Evolutionary conservation across 2,329 filamentous ascomycete species (phyloP), one percentile per base, ranked within the genome.

Genomic region (Alternaria postmessia): DNA sequence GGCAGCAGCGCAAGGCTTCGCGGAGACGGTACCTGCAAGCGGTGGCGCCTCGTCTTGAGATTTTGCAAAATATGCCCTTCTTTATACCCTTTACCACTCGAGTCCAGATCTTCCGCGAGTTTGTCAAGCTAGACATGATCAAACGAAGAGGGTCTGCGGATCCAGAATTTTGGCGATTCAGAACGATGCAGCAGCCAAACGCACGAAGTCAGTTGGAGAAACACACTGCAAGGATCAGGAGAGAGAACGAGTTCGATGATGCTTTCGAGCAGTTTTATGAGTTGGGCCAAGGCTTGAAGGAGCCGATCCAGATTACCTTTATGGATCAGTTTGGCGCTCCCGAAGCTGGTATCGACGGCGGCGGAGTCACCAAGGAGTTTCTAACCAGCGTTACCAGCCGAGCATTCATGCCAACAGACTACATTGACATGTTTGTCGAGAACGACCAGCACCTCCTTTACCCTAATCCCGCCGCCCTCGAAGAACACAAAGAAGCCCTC

Each of bases 321-420:
- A 89, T 97, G 43, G 95, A 99, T 75, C 87, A 93, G 61, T 99
- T 96, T 68, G 91, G 91, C 62, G 87, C 90, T 1, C 85, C 88
- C 7, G 95, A 99, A 79, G 94, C 94, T 12, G 95, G 95, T 9
- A 98, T 99, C 56, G 95, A 99, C 74, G 95, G 95, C 0, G 95
- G 95, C 8, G 95, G 95, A 63, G 95, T 99, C 8, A 97, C 94
- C 2, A 99, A 99, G 70, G 95, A 99, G 72, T 99, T 99, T 63
- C 83, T 99, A 12, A 97, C 90, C 1, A 95, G 91, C 63, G 88
- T 97, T 49, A 96, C 93, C 1, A 89, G 86, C 20, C 91, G 97
- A 76, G 93, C 93, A 0, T 96, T 98, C 73, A 86, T 85, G 65
- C 83, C 86, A 1, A 80, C 85, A 3, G 67, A 77, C 9, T 64